Base-by-base conservation (phyloP, 768 basidiomycete genomes). In the Naematelia aurantialba region DNA sequence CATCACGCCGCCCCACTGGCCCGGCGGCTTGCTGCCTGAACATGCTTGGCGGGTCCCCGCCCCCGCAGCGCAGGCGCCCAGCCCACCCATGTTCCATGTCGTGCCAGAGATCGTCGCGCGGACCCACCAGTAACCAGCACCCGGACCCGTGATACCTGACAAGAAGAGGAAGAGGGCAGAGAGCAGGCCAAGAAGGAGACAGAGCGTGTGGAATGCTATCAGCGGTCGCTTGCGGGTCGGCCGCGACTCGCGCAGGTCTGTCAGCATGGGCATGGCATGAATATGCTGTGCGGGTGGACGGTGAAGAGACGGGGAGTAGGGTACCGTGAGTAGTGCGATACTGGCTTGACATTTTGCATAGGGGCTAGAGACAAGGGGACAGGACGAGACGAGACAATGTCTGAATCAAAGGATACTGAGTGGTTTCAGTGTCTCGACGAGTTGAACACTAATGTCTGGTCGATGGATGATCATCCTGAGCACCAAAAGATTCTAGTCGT, bases 51-150 rank as follows among this genome's bases (percentile, higher is more conserved):
- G 8, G 8, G 34, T 8, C 34, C 17, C 34, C 17, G 34, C 8
- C 34, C 47, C 50, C 24, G 27, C 50, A 25, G 19, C 22, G 21
- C 50, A 52, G 13, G 50, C 50, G 8, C 50, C 50, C 8, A 52
- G 30, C 1, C 21, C 50, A 27, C 50, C 50, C 24, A 52, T 8
- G 27, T 52, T 29, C 50, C 50, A 52, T n/a, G 50, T 22, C 50
- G 27, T 27, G 26, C 50, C 30, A 21, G 25, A 26, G 14, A 22
- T 13, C 12, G 50, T 52, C 24, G 29, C 30, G 3, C 14, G 10
- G 25, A 52, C 14, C 24, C 30, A 52, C 50, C 50, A 52, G 10
- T 3, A 52, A 13, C 26, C 50, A 2, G 50, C 21, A 12, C 17
- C 17, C 21, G 50, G 50, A n/a, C 50, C 50, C 12, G 50, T 22